Conservation (phyloP, 2,329 filamentous ascomycete species). For the Hypocrella siamensis region DNA sequence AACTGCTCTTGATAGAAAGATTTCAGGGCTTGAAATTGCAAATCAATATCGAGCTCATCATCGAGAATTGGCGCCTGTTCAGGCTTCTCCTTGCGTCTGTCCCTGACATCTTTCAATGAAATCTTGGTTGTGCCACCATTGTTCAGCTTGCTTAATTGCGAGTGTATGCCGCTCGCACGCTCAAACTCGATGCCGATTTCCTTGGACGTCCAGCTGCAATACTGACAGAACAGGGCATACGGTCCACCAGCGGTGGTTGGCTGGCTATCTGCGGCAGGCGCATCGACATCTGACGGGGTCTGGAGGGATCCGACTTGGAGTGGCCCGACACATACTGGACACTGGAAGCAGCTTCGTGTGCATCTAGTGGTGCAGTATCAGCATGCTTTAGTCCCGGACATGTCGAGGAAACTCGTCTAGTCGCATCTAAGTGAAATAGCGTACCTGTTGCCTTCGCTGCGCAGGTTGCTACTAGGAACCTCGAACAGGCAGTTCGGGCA, state of each 20-base stretch:
- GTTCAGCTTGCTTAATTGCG: slow-evolving; percentile 59
- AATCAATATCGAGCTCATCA: slow-evolving; percentile 42
- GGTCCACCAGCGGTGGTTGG: slow-evolving; percentile 27
- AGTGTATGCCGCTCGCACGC: slow-evolving; percentile 71
- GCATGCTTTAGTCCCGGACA: too few relatives aligned
- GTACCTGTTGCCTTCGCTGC: slow-evolving; percentile 84
- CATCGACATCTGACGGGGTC: slow-evolving; percentile 27
- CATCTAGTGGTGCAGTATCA: too few relatives aligned
- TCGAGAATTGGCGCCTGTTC: slow-evolving; percentile 22
- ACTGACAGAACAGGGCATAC: slow-evolving; percentile 72
- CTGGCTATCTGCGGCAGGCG: slow-evolving; percentile 24
- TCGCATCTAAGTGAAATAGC: too few relatives aligned
- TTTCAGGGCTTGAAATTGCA: slow-evolving; percentile 59
- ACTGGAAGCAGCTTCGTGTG: slow-evolving; percentile 89
- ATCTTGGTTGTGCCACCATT: slow-evolving; percentile 39
- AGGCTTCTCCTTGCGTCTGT: slow-evolving; percentile 31
- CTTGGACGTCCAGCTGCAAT: slow-evolving; percentile 83
- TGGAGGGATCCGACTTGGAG: slow-evolving; percentile 62
- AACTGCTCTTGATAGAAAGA: slow-evolving; percentile 73
- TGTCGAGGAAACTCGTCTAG: too few relatives aligned
- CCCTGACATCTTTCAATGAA: slow-evolving; percentile 33
- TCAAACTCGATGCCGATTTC: slow-evolving; percentile 87
- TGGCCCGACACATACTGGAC: slow-evolving; percentile 73
- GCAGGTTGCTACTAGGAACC: slow-evolving; percentile 81
- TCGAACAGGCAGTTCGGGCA: slow-evolving; percentile 94